Evolutionary conservation across 805 yeast species (phyloP), one percentile per base, ranked within the genome.

Genomic region (Hanseniaspora lachancei): DNA sequence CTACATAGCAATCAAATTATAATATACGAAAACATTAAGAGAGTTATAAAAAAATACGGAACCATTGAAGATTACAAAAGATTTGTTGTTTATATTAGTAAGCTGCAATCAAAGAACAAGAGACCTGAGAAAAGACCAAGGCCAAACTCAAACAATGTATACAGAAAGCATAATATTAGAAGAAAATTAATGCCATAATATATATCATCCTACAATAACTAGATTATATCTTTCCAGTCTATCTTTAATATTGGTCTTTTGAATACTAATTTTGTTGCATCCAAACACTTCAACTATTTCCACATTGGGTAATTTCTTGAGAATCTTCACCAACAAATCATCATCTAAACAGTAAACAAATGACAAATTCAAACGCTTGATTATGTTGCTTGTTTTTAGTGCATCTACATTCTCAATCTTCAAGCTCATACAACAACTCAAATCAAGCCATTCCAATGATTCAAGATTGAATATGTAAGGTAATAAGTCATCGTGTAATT

Each of bases 261-360:
- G 72, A 9, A 74, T 69, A 1, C 89, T 78, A 57, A 88, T 78
- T 62, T 80, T 71, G 64, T 84, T 86, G 63, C 84, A 74, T 1
- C 96, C 96, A 66, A 82, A 88, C 16, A 87, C 89, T 62, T 87
- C 95, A 55, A 91, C 64, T 16, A 85, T 73, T 47, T 75, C 74
- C 57, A 91, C 68, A 48, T 77, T 77, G 0, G 81, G 77, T 59
- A 93, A 86, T 12, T 77, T 74, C 29, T 74, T 68, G 2, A 84
- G 76, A 21, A 88, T 61, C 32, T 75, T 63, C 27, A 77, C 77
- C n/a, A 89, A 66, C 0, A 80, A 76, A 20, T 74, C 76, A 66
- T 91, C 87, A 64, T 88, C 88, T 13, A 87, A 77, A 21, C 80
- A 72, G 41, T 95, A 72, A 2, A 88, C 86, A 68, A 91, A 91